phyloP scores from a whole-genome alignment of 495 filamentous ascomycete species.

The Xeromyces bisporus region DNA sequence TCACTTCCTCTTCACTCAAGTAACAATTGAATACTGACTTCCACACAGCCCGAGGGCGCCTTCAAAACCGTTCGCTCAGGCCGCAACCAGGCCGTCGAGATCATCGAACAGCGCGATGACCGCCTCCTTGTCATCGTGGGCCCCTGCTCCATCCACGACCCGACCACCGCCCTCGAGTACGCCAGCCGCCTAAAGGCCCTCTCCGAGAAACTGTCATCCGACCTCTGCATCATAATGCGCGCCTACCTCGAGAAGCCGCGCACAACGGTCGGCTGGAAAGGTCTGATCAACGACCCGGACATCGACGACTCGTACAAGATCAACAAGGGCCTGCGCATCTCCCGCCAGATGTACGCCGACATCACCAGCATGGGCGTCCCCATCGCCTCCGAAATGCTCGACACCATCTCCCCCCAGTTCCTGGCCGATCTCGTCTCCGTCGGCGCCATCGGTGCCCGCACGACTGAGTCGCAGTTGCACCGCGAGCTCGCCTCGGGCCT shows the following conservation, averaged over 20 bases:
- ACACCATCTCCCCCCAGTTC: slow-evolving; percentile 95
- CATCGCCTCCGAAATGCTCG: slow-evolving; percentile 93
- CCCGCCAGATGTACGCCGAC: slow-evolving; percentile 76
- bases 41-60: slow-evolving; percentile 27
- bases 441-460: slow-evolving; percentile 88
- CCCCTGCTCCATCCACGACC: slow-evolving; percentile 95
- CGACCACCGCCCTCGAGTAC: slow-evolving; percentile 75
- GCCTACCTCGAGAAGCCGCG: slow-evolving; percentile 98
- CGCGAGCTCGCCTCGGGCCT: slow-evolving; percentile 91
- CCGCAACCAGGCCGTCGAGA: slow-evolving; percentile 62
- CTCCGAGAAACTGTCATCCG: slow-evolving; percentile 55
- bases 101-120: slow-evolving; percentile 68
- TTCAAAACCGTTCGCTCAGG: slow-evolving; percentile 62
- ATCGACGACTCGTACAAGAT: slow-evolving; percentile 96
- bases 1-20: no score
- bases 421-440: slow-evolving; percentile 89
- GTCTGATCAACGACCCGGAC: slow-evolving; percentile 95
- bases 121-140: slow-evolving; percentile 88
- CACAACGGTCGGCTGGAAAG: slow-evolving; percentile 99
- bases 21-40: no score
- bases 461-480: slow-evolving; percentile 94
- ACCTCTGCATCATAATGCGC: slow-evolving; percentile 89
- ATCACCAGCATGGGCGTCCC: slow-evolving; percentile 76
- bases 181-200: slow-evolving; percentile 56
- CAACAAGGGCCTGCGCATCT: slow-evolving; percentile 91